Evolutionary conservation across 2,329 filamentous ascomycete species (phyloP).

Genomic region (Talaromyces piceae): DNA sequence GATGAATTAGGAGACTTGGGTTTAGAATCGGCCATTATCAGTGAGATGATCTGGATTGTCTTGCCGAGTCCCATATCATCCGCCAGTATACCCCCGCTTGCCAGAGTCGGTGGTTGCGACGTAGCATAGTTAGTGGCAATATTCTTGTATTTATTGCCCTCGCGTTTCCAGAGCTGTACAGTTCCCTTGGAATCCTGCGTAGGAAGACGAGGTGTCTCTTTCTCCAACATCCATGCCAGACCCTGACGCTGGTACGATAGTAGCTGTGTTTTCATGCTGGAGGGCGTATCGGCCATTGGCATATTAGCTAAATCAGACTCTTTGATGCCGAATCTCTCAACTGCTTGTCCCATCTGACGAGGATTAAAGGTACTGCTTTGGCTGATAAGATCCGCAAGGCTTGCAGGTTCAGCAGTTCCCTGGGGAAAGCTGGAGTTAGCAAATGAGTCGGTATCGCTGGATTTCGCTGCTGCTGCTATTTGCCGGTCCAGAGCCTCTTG

Average conservation of each 20-base stretch:
- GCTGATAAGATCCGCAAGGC: conserved; percentile 57
- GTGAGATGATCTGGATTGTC: conserved; percentile 75
- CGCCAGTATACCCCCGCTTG: conserved; percentile 75
- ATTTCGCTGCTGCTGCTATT: conserved; percentile 15
- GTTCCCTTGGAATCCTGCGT: conserved; percentile 50
- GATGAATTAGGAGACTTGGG: conserved; percentile 38
- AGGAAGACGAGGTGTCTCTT: conserved; percentile 64
- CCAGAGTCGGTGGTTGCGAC: conserved; percentile 51
- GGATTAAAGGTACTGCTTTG: conserved; percentile 62
- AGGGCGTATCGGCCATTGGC: conserved; percentile 64
- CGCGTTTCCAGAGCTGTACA: conserved; percentile 70
- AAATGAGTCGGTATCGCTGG: conserved; percentile 16
- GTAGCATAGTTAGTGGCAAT: conserved; percentile 65
- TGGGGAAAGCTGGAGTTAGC: conserved; percentile 30
- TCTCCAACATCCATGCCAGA: conserved; percentile 70
- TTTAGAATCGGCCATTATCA: conserved; percentile 56
- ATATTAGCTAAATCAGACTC: conserved; percentile 64
- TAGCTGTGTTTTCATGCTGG: conserved; percentile 56
- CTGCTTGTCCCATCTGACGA: conserved; percentile 55
- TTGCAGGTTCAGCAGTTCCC: conserved; percentile 26
- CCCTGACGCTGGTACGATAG: conserved; percentile 75
- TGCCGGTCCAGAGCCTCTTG: conserved; percentile 30
- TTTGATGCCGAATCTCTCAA: conserved; percentile 63
- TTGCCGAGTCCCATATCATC: conserved; percentile 94
- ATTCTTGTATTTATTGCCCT: conserved; percentile 51